Percentiles rank a stretch among this genome's conserved stretches.
Conservation (phyloP, 495 filamentous ascomycete species). For the Xylaria flabelliformis region DNA sequence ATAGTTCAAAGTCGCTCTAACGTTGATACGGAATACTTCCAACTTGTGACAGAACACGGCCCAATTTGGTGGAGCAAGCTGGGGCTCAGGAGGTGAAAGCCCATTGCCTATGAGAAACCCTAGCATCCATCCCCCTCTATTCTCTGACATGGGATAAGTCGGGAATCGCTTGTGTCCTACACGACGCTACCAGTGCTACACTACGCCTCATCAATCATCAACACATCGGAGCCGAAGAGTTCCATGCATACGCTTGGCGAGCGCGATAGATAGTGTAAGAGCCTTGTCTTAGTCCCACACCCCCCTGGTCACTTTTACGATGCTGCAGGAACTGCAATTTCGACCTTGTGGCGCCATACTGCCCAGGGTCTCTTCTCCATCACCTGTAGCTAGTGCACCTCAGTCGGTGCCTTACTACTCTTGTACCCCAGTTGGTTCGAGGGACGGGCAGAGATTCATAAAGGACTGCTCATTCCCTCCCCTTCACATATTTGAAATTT, state of each 20-base stretch:
- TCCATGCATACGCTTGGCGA: constrained; percentile 23
- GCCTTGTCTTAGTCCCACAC: constrained; percentile 26
- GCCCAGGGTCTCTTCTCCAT: constrained; percentile 16
- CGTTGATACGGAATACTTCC: constrained; percentile 22
- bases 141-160: constrained; percentile 9
- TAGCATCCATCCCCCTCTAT: not conserved
- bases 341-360: constrained; percentile 20
- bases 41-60: constrained; percentile 1
- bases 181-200: constrained; percentile 3
- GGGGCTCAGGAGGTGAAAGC: constrained; percentile 16
- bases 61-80: constrained; percentile 25
- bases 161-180: constrained; percentile 18
- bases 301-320: constrained; percentile 18
- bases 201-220: constrained; percentile 17
- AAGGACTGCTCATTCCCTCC: constrained; percentile 21
- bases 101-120: constrained; percentile 9
- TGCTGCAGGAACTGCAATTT: constrained; percentile 31
- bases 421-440: constrained; percentile 16
- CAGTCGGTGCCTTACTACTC: constrained; percentile 17
- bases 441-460: constrained; percentile 23
- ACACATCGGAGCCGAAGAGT: constrained; percentile 25
- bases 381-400: constrained; percentile 13
- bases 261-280: not conserved
- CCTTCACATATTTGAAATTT: constrained; percentile 22
- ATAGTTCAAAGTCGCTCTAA: constrained; percentile 17